Evolutionary conservation across 768 basidiomycete species (phyloP).

Genomic region (Xerocomellus chrysenteron): DNA sequence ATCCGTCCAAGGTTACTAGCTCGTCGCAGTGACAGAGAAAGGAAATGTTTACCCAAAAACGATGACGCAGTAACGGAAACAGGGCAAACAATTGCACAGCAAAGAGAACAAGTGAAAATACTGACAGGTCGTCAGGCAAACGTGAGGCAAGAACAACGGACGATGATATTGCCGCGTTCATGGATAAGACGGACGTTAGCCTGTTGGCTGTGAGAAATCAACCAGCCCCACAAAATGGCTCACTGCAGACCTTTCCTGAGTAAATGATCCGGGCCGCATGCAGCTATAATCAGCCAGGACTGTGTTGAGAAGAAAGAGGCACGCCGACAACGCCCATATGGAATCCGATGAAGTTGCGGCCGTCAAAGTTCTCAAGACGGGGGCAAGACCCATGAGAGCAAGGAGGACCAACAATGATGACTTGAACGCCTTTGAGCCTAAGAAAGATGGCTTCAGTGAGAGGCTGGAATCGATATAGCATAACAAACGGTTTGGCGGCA

Average conservation of each 20-base stretch:
- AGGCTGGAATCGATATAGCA: not conserved
- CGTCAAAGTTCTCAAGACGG: slow-evolving; percentile 88
- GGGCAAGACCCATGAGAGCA: slow-evolving; percentile 84
- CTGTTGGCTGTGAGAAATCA: slow-evolving; percentile 41
- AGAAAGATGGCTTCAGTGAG: slow-evolving; percentile 9
- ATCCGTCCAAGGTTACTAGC: slow-evolving; percentile 12
- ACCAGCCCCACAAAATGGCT: slow-evolving; percentile 19
- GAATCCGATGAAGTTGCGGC: slow-evolving; percentile 95
- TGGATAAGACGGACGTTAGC: slow-evolving; percentile 79
- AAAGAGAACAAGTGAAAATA: slow-evolving; percentile 86
- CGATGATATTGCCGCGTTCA: slow-evolving; percentile 90
- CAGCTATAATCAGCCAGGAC: slow-evolving; percentile 81
- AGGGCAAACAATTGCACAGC: slow-evolving; percentile 82
- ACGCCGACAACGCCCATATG: slow-evolving; percentile 92
- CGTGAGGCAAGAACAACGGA: slow-evolving; percentile 93
- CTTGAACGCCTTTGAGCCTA: slow-evolving; percentile 72
- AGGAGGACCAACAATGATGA: slow-evolving; percentile 87
- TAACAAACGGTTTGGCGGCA: slow-evolving; percentile 27
- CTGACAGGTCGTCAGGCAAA: slow-evolving; percentile 75
- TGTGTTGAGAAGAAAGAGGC: slow-evolving; percentile 77
- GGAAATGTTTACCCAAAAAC: slow-evolving; percentile 55
- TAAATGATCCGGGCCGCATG: slow-evolving; percentile 40
- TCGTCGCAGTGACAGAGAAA: slow-evolving; percentile 10
- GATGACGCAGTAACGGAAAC: slow-evolving; percentile 75
- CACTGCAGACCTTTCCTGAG: slow-evolving; percentile 57